Percentiles rank a stretch among this genome's conserved stretches.
phyloP scores from a whole-genome alignment of 805 yeast genomes.

The Candida berthetii region DNA sequence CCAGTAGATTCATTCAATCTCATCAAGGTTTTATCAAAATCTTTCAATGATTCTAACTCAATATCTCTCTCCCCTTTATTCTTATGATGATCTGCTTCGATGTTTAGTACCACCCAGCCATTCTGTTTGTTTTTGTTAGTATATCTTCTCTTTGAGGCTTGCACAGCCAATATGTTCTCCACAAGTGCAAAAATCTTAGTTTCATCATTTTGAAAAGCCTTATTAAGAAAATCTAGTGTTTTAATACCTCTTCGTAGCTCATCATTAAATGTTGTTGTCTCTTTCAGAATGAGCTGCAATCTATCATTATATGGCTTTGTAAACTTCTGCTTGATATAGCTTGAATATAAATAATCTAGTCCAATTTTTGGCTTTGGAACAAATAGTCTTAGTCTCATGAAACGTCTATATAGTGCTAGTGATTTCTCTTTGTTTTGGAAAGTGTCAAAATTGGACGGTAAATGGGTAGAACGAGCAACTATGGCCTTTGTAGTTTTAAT shows the following conservation, averaged over 20 bases:
- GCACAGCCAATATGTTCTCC: neutral
- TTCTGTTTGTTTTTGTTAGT: too few relatives aligned
- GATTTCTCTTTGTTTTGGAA: neutral
- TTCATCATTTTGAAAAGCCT: neutral
- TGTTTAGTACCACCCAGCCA: neutral
- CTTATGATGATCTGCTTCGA: neutral
- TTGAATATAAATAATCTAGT: too few relatives aligned
- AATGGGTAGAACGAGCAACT: neutral
- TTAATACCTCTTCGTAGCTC: neutral
- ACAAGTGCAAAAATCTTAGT: neutral
- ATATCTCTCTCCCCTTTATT: too few relatives aligned
- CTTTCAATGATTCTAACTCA: too few relatives aligned
- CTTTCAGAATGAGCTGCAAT: neutral
- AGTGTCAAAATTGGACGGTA: neutral
- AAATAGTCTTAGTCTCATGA: neutral
- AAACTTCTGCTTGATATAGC: too few relatives aligned
- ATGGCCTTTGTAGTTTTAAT: neutral
- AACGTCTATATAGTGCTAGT: neutral
- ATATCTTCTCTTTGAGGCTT: neutral
- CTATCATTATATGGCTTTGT: neutral
- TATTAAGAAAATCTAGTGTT: neutral
- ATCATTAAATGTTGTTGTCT: neutral
- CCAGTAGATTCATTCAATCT: too few relatives aligned
- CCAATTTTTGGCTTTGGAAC: neutral
- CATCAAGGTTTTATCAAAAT: too few relatives aligned